Percentiles rank a stretch among this genome's conserved stretches.
Evolutionary conservation across 2,329 filamentous ascomycete species (phyloP).

Genomic region (Zelopaecilomyces penicillatus): DNA sequence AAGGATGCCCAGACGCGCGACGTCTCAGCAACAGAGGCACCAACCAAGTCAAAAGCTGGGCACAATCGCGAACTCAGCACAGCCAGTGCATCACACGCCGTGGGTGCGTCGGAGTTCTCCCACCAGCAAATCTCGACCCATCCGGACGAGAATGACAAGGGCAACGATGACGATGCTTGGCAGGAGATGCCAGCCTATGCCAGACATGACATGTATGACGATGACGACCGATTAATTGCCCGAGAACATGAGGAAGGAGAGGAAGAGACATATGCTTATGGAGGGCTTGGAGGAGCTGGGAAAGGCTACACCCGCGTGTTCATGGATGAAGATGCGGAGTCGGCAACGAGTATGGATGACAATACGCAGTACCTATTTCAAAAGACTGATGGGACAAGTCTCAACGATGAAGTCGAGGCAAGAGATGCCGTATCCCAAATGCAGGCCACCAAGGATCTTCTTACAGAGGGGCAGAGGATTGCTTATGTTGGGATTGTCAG

Average conservation of each 20-base stretch:
- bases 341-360: slow-evolving; percentile 92
- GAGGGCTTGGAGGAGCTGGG: slow-evolving; percentile 74
- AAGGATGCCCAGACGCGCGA: too few species aligned
- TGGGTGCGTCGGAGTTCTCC: slow-evolving; percentile 71
- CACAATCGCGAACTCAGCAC: slow-evolving; percentile 32
- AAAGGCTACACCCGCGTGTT: slow-evolving; percentile 95
- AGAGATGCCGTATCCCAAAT: slow-evolving; percentile 83
- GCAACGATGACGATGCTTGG: slow-evolving; percentile 64
- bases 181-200: slow-evolving; percentile 92
- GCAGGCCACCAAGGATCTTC: slow-evolving; percentile 87
- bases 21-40: too few species aligned
- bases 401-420: slow-evolving; percentile 59
- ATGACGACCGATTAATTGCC: slow-evolving; percentile 80
- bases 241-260: slow-evolving; percentile 66
- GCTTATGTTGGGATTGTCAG: slow-evolving; percentile 90
- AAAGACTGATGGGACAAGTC: slow-evolving; percentile 51
- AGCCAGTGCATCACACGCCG: slow-evolving; percentile 23
- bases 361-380: slow-evolving; percentile 95
- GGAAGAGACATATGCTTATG: slow-evolving; percentile 61
- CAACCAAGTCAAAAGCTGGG: slow-evolving; percentile 5
- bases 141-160: slow-evolving; percentile 43
- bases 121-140: slow-evolving; percentile 68
- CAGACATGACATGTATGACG: slow-evolving; percentile 90
- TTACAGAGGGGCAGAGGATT: slow-evolving; percentile 92
- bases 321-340: slow-evolving; percentile 88